Evolutionary conservation across 2,329 filamentous ascomycete species (phyloP).

Genomic region (Beauveria varroae): DNA sequence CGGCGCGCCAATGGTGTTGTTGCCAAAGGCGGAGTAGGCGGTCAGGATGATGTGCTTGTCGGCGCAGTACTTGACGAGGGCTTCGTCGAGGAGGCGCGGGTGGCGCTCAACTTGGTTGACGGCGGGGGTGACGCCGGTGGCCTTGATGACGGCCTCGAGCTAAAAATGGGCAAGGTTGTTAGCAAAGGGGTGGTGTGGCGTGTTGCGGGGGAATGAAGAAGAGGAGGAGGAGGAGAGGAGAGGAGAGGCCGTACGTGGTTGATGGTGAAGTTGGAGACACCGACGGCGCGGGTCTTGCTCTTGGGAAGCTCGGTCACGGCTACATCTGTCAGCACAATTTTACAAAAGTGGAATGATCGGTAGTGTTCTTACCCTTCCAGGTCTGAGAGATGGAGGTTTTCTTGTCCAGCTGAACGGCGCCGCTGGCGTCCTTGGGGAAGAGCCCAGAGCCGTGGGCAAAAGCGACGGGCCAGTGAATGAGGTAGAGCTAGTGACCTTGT

Average conservation of each 20-base stretch:
- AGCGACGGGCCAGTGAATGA: constrained; percentile 56
- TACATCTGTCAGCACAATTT: constrained; percentile 11
- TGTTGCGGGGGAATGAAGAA: too few species aligned
- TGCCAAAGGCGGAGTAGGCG: constrained; percentile 53
- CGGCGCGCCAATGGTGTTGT: constrained; percentile 35
- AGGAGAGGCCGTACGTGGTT: constrained; percentile 29
- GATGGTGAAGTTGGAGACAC: constrained; percentile 67
- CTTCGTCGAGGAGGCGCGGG: constrained; percentile 51
- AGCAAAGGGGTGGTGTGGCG: background rate
- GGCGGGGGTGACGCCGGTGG: constrained; percentile 49
- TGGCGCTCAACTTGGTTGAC: constrained; percentile 66
- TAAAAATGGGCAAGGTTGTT: background rate
- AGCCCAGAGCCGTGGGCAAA: constrained; percentile 32
- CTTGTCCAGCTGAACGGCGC: constrained; percentile 36
- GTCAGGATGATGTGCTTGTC: constrained; percentile 58
- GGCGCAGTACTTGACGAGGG: constrained; percentile 52
- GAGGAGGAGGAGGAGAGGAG: too few species aligned
- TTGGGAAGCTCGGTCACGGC: constrained; percentile 50
- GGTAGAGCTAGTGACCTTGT: constrained; percentile 36
- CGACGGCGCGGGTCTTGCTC: constrained; percentile 57
- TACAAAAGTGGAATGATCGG: too few species aligned
- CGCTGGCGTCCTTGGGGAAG: constrained; percentile 36
- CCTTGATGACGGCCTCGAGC: constrained; percentile 49
- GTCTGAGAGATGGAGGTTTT: constrained; percentile 34
- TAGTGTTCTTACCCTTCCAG: constrained; percentile 30